Conservation (phyloP, 139 green algal species). For the Deuterostichococcus epilithicus region DNA sequence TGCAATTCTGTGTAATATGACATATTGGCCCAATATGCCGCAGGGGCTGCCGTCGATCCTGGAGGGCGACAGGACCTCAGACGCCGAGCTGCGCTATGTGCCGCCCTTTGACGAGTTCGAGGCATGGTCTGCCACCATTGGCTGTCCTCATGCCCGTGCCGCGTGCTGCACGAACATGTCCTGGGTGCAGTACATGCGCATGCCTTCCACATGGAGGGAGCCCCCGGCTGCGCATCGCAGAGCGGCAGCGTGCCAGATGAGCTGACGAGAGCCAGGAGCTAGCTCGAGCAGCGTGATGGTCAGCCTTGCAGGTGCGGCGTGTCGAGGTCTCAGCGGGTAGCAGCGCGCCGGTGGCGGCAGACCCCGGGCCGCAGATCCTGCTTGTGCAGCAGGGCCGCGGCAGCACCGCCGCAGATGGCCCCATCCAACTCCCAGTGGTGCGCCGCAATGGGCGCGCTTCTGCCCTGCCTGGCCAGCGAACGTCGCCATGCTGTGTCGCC, state of each 20-base stretch:
- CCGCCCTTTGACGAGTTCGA: constrained; percentile 93
- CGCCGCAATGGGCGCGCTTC: background rate
- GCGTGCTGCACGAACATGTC: background rate
- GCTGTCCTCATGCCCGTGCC: constrained; percentile 21
- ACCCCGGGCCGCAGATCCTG: constrained; percentile 39
- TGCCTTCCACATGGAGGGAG: background rate
- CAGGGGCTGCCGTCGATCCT: constrained; percentile 42
- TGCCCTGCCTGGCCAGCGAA: constrained; percentile 9
- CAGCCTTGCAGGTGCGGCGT: background rate
- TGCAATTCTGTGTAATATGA: too few species aligned
- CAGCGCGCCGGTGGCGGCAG: background rate
- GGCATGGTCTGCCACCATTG: constrained; percentile 16
- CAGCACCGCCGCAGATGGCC: constrained; percentile 4
- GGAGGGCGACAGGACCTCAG: constrained; percentile 21
- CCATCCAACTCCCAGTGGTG: constrained; percentile 1
- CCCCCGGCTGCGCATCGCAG: too few species aligned
- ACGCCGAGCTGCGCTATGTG: constrained; percentile 54
- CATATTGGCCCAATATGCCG: too few species aligned
- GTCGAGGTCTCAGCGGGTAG: background rate
- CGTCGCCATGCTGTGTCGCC: constrained; percentile 1
- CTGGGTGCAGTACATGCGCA: background rate
- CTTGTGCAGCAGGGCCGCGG: constrained; percentile 38
- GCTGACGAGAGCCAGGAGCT: background rate
- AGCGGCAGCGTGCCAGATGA: too few species aligned
- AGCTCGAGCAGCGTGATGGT: background rate